These are phyloP conservation scores for Cutaneotrichosporon arboriforme DNA, from an alignment of 1,284 basidiomycete species.

Conservation along the genomic window DNA sequence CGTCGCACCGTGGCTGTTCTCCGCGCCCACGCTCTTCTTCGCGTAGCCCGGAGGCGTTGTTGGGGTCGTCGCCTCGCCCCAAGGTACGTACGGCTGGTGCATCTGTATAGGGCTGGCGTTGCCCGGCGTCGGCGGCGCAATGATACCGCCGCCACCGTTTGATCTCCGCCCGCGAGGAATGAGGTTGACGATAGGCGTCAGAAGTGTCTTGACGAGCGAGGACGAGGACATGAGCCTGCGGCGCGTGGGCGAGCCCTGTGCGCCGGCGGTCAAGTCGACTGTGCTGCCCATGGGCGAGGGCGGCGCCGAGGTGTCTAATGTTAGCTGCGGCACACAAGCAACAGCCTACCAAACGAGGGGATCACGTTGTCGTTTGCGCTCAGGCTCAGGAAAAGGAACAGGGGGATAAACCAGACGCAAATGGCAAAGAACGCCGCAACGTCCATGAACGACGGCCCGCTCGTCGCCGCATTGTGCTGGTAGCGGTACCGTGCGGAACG, in stretches of 20 bases:
- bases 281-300: slow-evolving; percentile 22
- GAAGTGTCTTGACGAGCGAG: slow-evolving; percentile 62
- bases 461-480: slow-evolving; percentile 34
- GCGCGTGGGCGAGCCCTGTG: neutral
- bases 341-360: slow-evolving; percentile 53
- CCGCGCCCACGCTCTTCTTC: no score
- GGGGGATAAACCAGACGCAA: slow-evolving; percentile 78
- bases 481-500: slow-evolving; percentile 47
- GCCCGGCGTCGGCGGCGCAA: slow-evolving; percentile 54
- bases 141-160: slow-evolving; percentile 56
- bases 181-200: slow-evolving; percentile 49
- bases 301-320: slow-evolving; percentile 57
- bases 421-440: slow-evolving; percentile 45
- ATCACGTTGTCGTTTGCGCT: slow-evolving; percentile 93
- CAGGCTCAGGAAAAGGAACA: slow-evolving; percentile 86
- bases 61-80: slow-evolving; percentile 5
- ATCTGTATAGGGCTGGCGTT: slow-evolving; percentile 32
- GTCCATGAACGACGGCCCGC: slow-evolving; percentile 14
- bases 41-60: neutral
- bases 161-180: slow-evolving; percentile 36
- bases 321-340: slow-evolving; percentile 62
- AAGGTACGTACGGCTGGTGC: slow-evolving; percentile 4
- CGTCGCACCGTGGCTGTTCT: no score
- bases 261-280: slow-evolving; percentile 29
- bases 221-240: slow-evolving; percentile 36